These are phyloP conservation scores for Rhodofomes roseus DNA, from an alignment of 1,284 basidiomycete species.

Conservation along the genomic window DNA sequence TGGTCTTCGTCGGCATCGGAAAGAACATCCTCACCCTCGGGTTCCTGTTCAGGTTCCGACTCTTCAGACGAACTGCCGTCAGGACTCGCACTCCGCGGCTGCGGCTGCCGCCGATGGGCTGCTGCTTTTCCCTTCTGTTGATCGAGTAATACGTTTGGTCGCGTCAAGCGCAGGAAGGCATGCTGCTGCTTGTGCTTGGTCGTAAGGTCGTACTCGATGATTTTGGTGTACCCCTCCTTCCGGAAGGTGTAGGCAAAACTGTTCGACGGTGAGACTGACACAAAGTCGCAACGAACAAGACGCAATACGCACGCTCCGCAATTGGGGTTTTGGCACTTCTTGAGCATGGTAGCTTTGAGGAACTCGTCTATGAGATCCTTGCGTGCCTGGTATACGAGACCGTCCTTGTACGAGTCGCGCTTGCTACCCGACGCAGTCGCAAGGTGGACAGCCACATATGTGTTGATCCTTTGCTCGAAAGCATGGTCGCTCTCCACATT, in stretches of 20 bases:
- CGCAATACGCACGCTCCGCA: conserved; percentile 75
- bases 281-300: neutral
- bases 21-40: conserved; percentile 1
- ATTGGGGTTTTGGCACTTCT: conserved; percentile 71
- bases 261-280: neutral
- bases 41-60: conserved; percentile 40
- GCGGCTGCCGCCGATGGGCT: conserved; percentile 3
- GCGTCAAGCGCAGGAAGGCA: conserved; percentile 48
- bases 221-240: conserved; percentile 92
- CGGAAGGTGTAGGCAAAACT: conserved; percentile 87
- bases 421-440: conserved; percentile 53
- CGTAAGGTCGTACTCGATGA: conserved; percentile 90
- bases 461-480: conserved; percentile 68
- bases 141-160: conserved; percentile 68
- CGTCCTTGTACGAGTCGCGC: conserved; percentile 88
- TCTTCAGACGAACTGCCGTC: conserved; percentile 39
- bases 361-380: conserved; percentile 86
- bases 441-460: conserved; percentile 70
- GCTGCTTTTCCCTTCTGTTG: conserved; percentile 37
- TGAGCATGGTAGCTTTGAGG: conserved; percentile 63
- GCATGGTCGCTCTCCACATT: conserved; percentile 54
- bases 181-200: conserved; percentile 75
- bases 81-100: conserved; percentile 6
- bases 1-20: neutral
- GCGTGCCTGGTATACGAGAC: conserved; percentile 83